Percentiles rank a stretch among this genome's conserved stretches.
phyloP scores from a whole-genome alignment of 2,329 filamentous ascomycete genomes.

The Penicillium griseofulvum region DNA sequence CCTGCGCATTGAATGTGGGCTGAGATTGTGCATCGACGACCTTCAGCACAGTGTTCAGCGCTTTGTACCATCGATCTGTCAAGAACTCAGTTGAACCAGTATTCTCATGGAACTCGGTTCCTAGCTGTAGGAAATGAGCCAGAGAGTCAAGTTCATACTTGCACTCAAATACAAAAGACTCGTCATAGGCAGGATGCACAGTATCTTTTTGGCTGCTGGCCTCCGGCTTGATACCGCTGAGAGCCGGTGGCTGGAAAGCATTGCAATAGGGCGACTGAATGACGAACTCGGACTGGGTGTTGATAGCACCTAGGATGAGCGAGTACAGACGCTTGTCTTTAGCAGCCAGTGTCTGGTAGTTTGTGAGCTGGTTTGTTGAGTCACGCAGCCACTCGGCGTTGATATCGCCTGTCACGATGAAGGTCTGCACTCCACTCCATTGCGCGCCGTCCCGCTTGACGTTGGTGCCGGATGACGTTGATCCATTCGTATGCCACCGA shows the following conservation, averaged over 20 bases:
- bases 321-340: constrained; percentile 75
- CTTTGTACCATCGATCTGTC: constrained; percentile 72
- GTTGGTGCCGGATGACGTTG: constrained; percentile 30
- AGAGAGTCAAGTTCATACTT: constrained; percentile 98
- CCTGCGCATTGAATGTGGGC: constrained; percentile 74
- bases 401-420: constrained; percentile 91
- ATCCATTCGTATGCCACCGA: constrained; percentile 74
- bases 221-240: constrained; percentile 68
- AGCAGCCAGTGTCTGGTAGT: constrained; percentile 81
- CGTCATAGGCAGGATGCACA: constrained; percentile 86
- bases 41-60: constrained; percentile 69
- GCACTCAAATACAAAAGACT: constrained; percentile 87
- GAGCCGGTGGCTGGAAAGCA: constrained; percentile 90
- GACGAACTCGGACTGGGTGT: constrained; percentile 92
- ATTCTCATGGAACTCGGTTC: constrained; percentile 80
- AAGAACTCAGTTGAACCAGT: constrained; percentile 77
- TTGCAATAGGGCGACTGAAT: constrained; percentile 97
- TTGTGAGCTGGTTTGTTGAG: constrained; percentile 87
- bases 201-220: constrained; percentile 77
- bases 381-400: constrained; percentile 90
- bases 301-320: constrained; percentile 87
- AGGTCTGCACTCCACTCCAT: constrained; percentile 85
- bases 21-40: constrained; percentile 76
- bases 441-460: constrained; percentile 53
- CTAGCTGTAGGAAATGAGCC: constrained; percentile 81